Evolutionary conservation across 1,139 yeast species (phyloP).

Genomic region (Taphrina communis): DNA sequence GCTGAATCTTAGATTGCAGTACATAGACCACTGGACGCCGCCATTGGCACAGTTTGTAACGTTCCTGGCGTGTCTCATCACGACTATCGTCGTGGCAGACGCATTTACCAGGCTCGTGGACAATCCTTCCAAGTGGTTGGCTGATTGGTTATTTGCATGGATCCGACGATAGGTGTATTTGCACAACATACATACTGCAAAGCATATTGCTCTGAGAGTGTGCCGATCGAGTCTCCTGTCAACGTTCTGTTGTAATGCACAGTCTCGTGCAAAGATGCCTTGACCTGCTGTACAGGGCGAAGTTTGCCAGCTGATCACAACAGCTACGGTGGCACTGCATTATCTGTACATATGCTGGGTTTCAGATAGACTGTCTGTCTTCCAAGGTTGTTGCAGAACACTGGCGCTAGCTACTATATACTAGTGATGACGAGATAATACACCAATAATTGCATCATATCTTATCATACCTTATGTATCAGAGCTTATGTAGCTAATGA

Average conservation of each 20-base stretch:
- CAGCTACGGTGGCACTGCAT: no score
- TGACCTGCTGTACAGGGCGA: no score
- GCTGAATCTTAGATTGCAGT: constrained; percentile 28
- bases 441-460: not conserved
- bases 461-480: not conserved
- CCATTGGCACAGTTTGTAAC: constrained; percentile 37
- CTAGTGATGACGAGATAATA: not conserved
- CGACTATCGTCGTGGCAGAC: constrained; percentile 25
- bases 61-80: constrained; percentile 20
- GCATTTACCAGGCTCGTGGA: constrained; percentile 33
- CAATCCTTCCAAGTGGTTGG: constrained; percentile 37
- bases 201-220: no score
- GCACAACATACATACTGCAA: no score
- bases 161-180: constrained; percentile 4
- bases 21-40: constrained; percentile 25
- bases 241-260: no score
- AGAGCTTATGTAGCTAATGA: not conserved
- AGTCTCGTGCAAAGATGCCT: no score
- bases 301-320: no score
- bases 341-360: not conserved
- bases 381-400: no score
- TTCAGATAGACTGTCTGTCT: not conserved
- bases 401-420: no score
- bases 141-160: constrained; percentile 35
- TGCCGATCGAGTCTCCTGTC: no score